Evolutionary conservation across 805 yeast genomes (phyloP), one percentile per base, ranked within the genome.

Genomic region (Starmerella lactis-condensi): DNA sequence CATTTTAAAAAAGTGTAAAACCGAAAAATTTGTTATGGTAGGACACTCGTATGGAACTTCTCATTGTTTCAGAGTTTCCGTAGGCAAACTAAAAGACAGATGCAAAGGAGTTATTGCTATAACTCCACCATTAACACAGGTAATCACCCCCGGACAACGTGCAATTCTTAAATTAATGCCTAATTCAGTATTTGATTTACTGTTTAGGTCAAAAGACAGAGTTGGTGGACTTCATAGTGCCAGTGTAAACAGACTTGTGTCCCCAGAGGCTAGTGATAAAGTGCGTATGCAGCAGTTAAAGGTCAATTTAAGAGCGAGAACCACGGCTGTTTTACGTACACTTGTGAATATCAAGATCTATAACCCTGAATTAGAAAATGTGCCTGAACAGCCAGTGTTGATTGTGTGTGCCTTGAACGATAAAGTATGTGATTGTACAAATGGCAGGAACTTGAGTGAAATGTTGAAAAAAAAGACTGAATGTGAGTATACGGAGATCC

Each of bases 1-100:
- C 6, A 30, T 46, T 17, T 37, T 49, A n/a, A 8, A 17, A 21
- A n/a, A 17, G 17, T 28, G 31, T 12, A 26, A 10, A 2, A 26
- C 22, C 9, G 13, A 22, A 9, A 28, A 30, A 2, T 25, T 40
- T 11, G 34, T 40, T 9, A 43, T 74, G 17, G 50, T 74, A 5
- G 83, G 81, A 12, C 89, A 75, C 53, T 74, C 83, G 2, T 70
- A 72, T 71, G 91, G 85, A 4, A 62, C 77, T 7, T 67, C 65
- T 36, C 50, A 67, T 17, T 62, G 58, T 4, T 45, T 49, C 21
- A 44, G 42, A 24, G 29, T 43, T 18, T 42, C 42, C 9, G 26
- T 34, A 13, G 31, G 17, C 11, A 20, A 11, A 8, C 39, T 45
- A 8, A 13, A 17, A 9, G 31, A 25, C 17, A 37, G 47, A 12